Conservation (phyloP, 768 basidiomycete genomes). For the Kwoniella botswanensis region DNA sequence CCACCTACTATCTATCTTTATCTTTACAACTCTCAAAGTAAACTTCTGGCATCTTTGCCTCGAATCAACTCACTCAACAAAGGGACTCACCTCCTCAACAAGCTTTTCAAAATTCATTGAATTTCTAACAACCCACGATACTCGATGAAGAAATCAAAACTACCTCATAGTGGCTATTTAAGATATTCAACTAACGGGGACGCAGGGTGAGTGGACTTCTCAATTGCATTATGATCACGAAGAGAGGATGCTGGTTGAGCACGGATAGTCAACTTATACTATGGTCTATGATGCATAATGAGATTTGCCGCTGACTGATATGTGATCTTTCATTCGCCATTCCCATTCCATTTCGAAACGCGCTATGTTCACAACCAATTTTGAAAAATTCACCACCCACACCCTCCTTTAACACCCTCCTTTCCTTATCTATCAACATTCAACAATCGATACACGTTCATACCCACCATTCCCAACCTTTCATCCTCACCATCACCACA, state of each 20-base stretch:
- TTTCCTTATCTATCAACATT: slow-evolving; percentile 10
- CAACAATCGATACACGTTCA: slow-evolving; percentile 8
- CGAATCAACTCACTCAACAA: not conserved
- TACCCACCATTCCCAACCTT: not conserved
- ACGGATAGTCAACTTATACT: not conserved
- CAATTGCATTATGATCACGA: too few species aligned
- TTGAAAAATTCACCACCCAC: not conserved
- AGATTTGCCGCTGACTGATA: slow-evolving; percentile 9
- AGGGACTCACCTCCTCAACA: too few species aligned
- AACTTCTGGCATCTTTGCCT: not conserved
- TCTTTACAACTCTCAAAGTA: not conserved
- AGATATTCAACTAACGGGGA: slow-evolving; percentile 34
- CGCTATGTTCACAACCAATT: not conserved
- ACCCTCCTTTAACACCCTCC: slow-evolving; percentile 5
- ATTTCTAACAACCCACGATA: slow-evolving; percentile 13
- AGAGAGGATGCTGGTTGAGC: too few species aligned
- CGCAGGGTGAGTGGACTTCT: slow-evolving; percentile 38
- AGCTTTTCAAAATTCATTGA: slow-evolving; percentile 6
- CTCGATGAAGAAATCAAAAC: slow-evolving; percentile 51
- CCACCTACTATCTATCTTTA: not conserved
- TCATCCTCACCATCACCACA: not conserved
- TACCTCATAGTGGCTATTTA: slow-evolving; percentile 53
- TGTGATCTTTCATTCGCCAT: not conserved
- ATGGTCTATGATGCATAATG: not conserved
- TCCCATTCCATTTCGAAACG: not conserved